These are phyloP conservation scores for Pichia nanzhaoensis DNA, from an alignment of 805 yeast genomes.

Conservation along the genomic window DNA sequence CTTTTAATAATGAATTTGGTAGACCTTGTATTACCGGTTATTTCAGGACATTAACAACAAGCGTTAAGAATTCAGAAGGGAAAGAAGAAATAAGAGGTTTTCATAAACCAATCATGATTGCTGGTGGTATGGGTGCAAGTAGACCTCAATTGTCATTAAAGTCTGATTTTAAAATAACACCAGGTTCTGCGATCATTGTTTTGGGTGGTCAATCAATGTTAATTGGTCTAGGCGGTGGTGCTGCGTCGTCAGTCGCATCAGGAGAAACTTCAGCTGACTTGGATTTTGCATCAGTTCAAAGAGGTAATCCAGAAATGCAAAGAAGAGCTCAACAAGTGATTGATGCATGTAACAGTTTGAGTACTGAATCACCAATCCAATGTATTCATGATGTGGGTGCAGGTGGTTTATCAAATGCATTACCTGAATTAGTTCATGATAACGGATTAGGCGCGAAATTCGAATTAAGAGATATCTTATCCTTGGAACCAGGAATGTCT, in stretches of 20 bases:
- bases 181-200: constrained; percentile 87
- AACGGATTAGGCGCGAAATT: constrained; percentile 92
- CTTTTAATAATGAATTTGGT: constrained; percentile 97
- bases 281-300: constrained; percentile 97
- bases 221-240: constrained; percentile 99
- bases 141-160: constrained; percentile 90
- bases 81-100: constrained; percentile 81
- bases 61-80: constrained; percentile 55
- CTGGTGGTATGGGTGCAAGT: constrained; percentile 98
- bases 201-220: constrained; percentile 97
- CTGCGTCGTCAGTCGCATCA: constrained; percentile 94
- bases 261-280: constrained; percentile 95
- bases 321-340: constrained; percentile 98
- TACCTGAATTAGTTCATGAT: constrained; percentile 96
- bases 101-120: constrained; percentile 98
- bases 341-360: constrained; percentile 84
- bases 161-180: constrained; percentile 71
- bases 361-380: constrained; percentile 71
- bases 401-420: constrained; percentile 95
- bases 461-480: constrained; percentile 83
- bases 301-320: constrained; percentile 99
- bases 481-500: constrained; percentile 95
- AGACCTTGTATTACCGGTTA: constrained; percentile 96
- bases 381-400: constrained; percentile 99
- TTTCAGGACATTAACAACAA: constrained; percentile 88